Evolutionary conservation across 1,284 basidiomycete species (phyloP).

Genomic region (Trichosporon coremiiforme): DNA sequence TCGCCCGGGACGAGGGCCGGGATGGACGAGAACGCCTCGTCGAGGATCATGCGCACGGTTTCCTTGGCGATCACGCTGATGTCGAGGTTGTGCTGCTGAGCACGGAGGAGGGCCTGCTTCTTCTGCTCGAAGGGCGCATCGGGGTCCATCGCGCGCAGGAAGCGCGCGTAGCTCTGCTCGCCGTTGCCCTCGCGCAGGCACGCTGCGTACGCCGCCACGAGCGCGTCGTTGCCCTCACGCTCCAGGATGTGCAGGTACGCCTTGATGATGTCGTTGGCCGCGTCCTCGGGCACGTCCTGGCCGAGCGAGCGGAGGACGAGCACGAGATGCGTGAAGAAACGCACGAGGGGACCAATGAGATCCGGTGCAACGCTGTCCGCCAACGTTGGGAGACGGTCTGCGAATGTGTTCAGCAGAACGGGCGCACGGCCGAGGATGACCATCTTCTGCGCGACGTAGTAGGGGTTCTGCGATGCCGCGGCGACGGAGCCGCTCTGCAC

Average conservation of each 20-base stretch:
- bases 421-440: conserved; percentile 78
- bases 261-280: conserved; percentile 80
- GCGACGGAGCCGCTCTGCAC: conserved; percentile 44
- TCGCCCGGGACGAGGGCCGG: conserved; percentile 40
- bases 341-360: conserved; percentile 58
- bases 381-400: conserved; percentile 61
- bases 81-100: conserved; percentile 81
- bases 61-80: conserved; percentile 76
- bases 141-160: conserved; percentile 79
- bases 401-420: conserved; percentile 71
- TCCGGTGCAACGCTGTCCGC: conserved; percentile 35
- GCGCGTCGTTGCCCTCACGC: conserved; percentile 76
- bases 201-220: conserved; percentile 92
- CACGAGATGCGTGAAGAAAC: conserved; percentile 95
- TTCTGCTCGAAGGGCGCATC: conserved; percentile 69
- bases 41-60: conserved; percentile 74
- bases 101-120: conserved; percentile 71
- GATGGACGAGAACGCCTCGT: conserved; percentile 67
- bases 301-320: conserved; percentile 84
- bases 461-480: conserved; percentile 74
- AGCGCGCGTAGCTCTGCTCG: conserved; percentile 87
- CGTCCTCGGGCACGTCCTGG: conserved; percentile 68
- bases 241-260: conserved; percentile 87
- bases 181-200: conserved; percentile 84
- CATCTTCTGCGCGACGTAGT: conserved; percentile 68